Evolutionary conservation across 768 basidiomycete species (phyloP).

Genomic region (Tremella mesenterica): DNA sequence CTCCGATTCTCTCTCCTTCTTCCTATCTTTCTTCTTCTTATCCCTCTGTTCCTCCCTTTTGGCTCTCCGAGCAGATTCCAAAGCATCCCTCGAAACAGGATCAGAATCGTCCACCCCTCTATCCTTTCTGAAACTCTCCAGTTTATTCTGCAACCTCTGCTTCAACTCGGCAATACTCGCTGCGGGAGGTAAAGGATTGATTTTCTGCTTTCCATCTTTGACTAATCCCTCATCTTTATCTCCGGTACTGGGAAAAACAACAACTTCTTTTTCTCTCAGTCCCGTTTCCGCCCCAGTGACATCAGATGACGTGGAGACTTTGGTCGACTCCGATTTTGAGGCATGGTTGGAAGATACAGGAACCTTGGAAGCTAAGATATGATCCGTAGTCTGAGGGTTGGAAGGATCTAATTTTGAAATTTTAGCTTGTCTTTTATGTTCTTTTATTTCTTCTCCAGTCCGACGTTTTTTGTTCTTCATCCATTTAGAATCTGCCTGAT

Average conservation of each 20-base stretch:
- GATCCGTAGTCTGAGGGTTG: constrained; percentile 69
- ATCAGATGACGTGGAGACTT: constrained; percentile 4
- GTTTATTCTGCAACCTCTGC: constrained; percentile 33
- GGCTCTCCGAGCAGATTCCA: constrained; percentile 68
- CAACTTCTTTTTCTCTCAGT: too few relatives aligned
- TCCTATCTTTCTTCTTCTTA: constrained; percentile 71
- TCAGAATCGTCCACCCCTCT: constrained; percentile 48
- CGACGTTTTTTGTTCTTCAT: constrained; percentile 72
- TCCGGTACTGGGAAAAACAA: too few relatives aligned
- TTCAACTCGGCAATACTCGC: constrained; percentile 36
- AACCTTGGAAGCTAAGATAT: constrained; percentile 55
- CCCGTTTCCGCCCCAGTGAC: constrained; percentile 1
- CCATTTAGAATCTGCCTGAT: constrained; percentile 42
- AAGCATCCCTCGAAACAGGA: constrained; percentile 58
- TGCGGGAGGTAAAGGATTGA: constrained; percentile 38
- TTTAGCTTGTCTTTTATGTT: constrained; percentile 79
- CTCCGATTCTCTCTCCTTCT: constrained; percentile 65
- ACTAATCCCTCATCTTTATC: too few relatives aligned
- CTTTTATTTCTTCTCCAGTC: constrained; percentile 76
- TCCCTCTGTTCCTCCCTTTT: constrained; percentile 78
- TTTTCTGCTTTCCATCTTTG: too few relatives aligned
- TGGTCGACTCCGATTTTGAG: not conserved
- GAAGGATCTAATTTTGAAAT: constrained; percentile 91
- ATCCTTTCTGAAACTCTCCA: constrained; percentile 32
- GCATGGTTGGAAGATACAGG: constrained; percentile 4